A percentile compares a stretch with the other conserved stretches of the same genome.
Evolutionary conservation across 2,329 filamentous ascomycete genomes (phyloP).

Genomic region (Aspergillus costaricaensis): DNA sequence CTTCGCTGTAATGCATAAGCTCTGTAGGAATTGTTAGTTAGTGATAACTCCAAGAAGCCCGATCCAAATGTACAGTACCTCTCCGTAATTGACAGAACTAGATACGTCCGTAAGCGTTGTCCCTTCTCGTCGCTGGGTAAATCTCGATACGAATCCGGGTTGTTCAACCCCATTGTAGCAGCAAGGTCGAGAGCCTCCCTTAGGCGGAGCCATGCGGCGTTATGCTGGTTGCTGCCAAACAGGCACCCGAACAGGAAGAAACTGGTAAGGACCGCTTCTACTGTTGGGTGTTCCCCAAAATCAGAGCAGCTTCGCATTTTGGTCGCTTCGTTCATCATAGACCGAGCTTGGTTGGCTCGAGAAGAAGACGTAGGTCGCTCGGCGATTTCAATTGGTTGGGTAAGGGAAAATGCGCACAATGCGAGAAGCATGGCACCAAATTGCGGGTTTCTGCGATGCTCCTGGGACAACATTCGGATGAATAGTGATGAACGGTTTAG

Average conservation of each 20-base stretch:
- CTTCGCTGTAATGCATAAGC: conserved; percentile 47
- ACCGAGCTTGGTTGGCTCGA: conserved; percentile 40
- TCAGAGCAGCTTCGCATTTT: conserved; percentile 48
- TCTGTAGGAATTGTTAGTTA: conserved; percentile 24
- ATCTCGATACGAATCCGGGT: conserved; percentile 41
- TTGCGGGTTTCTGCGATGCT: conserved; percentile 46
- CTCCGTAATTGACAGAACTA: conserved; percentile 41
- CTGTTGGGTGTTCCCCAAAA: conserved; percentile 44
- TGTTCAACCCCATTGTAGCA: conserved; percentile 43
- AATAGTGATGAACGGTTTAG: conserved; percentile 45
- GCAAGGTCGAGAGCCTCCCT: conserved; percentile 63
- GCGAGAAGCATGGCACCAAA: conserved; percentile 48
- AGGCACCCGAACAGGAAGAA: conserved; percentile 76
- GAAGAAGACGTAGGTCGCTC: conserved; percentile 41
- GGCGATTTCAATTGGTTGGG: conserved; percentile 48
- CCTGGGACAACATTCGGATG: conserved; percentile 45
- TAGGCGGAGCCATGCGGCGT: conserved; percentile 75
- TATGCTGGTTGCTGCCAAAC: conserved; percentile 71
- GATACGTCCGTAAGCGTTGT: conserved; percentile 40
- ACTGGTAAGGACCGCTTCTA: conserved; percentile 60
- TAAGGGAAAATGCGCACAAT: conserved; percentile 47
- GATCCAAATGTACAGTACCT: conserved; percentile 23
- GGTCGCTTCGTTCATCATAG: conserved; percentile 47
- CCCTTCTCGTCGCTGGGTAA: conserved; percentile 41
- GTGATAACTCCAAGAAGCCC: background rate